Evolutionary conservation across 2,329 filamentous ascomycete species (phyloP), one percentile per base, ranked within the genome.

Genomic region (Stenocarpella maydis): DNA sequence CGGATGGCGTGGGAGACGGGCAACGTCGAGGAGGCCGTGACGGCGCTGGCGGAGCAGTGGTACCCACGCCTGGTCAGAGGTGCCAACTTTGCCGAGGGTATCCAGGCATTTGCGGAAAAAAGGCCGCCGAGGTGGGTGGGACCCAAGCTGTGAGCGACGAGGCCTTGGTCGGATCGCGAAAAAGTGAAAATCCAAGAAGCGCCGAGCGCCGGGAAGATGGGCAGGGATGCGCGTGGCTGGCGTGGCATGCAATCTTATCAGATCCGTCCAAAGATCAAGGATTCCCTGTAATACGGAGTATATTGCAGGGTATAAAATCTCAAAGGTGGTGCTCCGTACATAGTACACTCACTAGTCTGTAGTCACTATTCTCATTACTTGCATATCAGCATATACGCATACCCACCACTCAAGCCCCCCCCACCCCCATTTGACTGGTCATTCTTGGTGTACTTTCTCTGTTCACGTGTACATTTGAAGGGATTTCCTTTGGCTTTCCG

Each of bases 1-100:
- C 87, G 91, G 77, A 80, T 91, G 74, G 91, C 89, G 0, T 95
- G 91, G 92, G 92, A 93, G 74, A 86, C 69, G 31, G 74, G 71
- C 7, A 73, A 70, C 31, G 76, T 75, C 26, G 76, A 75, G 70
- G 71, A 70, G 19, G 73, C 75, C 19, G 74, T 74, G 50, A 52
- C 72, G 24, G 63, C 68, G 5, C 68, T 74, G 31, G 73, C 72
- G 21, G 70, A 72, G 19, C 52, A 73, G 41, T 75, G 74, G 75
- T 75, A 74, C 67, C 71, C 73, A 24, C 71, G 72, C 1, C 72
- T 77, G 28, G 58, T 71, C 55, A 64, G 71, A n/a, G 74, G 75
- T 17, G 55, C 68, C 53, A 77, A 77, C 69, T 76, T 77, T 67
- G 65, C 64, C 68, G 75, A 77, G 68, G 76, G 76, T 28, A 74